Base-by-base conservation (phyloP, 192 early-diverging fungal genomes). In the Coemansia sp. region DNA sequence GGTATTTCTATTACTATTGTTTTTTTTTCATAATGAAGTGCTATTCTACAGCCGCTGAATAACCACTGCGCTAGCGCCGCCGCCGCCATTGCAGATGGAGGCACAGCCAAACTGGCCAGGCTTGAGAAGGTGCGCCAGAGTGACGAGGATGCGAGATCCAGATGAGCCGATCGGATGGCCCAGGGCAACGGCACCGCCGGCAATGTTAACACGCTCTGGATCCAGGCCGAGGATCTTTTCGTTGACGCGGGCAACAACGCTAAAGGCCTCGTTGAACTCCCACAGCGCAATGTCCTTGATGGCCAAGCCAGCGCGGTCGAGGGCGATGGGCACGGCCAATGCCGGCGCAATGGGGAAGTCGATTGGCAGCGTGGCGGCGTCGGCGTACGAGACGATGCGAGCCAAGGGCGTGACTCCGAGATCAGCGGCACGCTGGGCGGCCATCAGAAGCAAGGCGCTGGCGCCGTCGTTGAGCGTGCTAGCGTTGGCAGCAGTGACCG, bases 251-350 rank as follows among this genome's bases (percentile, higher is more conserved):
- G 92, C 89, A 63, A 98, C 97, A 7, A 97, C 96, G 70, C 91
- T 91, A 78, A 99, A 99, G 0, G 97, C 97, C 85, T 99, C 97
- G 83, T 99, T 98, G 82, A 99, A 90, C 81, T 99, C 97, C 73
- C 93, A 99, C 52, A 96, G 82, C 62, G 88, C 88, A 80, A 99
- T 93, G 80, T 97, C 95, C 71, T 94, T 90, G 58, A 92, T 73
- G 72, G 85, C 79, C 36, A 96, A 71, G 38, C 91, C 91, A 36
- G 97, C 97, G 75, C 90, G 89, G 80, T 95, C 84, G 36, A 99
- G 89, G 12, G 96, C 96, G 70, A 94, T 92, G 27, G 97, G 97
- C 64, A 98, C 88, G 18, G 97, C 95, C 65, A 95, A 80, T 34
- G 93, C 87, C 24, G 97, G 97, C 5, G 97, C 97, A 76, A 97